Evolutionary conservation across 306 rosid species (phyloP).

Genomic region (Casuarina cunninghamiana): DNA sequence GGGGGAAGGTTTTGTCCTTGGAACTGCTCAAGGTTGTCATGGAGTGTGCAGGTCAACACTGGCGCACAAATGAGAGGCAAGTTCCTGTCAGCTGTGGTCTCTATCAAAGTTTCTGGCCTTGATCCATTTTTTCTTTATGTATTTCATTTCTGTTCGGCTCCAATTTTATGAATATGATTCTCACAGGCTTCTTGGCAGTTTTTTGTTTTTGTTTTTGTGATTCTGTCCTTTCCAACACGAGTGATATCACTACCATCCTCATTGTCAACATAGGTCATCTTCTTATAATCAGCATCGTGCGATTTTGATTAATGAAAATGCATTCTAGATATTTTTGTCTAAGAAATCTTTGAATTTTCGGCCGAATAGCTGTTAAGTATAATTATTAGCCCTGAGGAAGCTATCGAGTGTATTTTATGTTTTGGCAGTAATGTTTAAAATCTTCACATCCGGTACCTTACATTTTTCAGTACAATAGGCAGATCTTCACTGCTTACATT

Average conservation of each 20-base stretch:
- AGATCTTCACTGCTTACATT: not conserved
- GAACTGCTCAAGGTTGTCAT: constrained; percentile 95
- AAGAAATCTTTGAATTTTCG: not conserved
- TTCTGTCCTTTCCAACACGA: not conserved
- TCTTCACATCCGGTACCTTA: not conserved
- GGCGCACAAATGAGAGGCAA: constrained; percentile 90
- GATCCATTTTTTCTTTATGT: not conserved
- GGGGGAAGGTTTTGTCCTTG: constrained; percentile 92
- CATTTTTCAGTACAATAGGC: not conserved
- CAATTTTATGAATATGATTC: not conserved
- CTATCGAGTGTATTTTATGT: not conserved
- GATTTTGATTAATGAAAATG: not conserved
- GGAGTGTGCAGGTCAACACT: constrained; percentile 74
- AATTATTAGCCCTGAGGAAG: not conserved
- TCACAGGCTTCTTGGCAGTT: not conserved
- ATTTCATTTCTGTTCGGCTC: not conserved
- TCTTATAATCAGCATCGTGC: not conserved
- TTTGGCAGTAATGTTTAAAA: not conserved
- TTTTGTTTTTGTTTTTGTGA: not conserved
- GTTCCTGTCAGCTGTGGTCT: constrained; percentile 21
- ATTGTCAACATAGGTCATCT: not conserved
- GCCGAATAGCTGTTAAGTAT: not conserved
- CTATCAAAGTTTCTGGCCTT: not conserved
- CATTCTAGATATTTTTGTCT: not conserved
- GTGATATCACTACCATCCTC: not conserved